phyloP scores from a whole-genome alignment of 805 yeast species.

The Candida incommunis region DNA sequence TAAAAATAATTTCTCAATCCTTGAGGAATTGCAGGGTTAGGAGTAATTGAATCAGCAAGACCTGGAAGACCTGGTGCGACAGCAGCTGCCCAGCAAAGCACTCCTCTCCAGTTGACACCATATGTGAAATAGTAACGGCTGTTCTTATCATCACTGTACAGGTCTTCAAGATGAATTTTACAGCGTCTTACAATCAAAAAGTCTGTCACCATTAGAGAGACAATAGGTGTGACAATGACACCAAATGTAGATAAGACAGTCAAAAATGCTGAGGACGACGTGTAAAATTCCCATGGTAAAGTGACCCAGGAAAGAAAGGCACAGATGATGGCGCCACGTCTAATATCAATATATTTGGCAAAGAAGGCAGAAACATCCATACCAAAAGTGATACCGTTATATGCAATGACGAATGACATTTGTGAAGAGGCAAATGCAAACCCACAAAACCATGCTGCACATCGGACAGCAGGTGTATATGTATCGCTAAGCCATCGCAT shows the following conservation, averaged over 20 bases:
- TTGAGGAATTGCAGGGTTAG: conserved; percentile 6
- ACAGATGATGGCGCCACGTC: conserved; percentile 23
- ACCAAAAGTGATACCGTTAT: conserved; percentile 21
- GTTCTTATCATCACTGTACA: conserved; percentile 15
- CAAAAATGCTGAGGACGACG: conserved; percentile 20
- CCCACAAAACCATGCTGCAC: conserved; percentile 28
- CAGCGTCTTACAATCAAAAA: conserved; percentile 24
- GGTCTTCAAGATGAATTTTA: conserved; percentile 24
- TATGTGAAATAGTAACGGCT: conserved; percentile 23
- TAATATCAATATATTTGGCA: conserved; percentile 28
- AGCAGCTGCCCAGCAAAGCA: conserved; percentile 14
- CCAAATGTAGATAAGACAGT: conserved; percentile 24
- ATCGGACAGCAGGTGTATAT: conserved; percentile 17
- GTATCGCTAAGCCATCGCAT: conserved; percentile 18
- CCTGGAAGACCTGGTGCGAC: conserved; percentile 2
- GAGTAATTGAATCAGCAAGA: conserved; percentile 17
- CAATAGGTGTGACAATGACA: conserved; percentile 23
- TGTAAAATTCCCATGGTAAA: conserved; percentile 27
- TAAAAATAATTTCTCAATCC: conserved; percentile 29
- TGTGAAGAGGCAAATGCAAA: conserved; percentile 25
- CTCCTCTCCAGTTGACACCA: conserved; percentile 27
- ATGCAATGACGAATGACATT: conserved; percentile 26
- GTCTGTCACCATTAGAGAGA: conserved; percentile 26
- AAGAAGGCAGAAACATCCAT: conserved; percentile 29
- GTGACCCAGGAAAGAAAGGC: conserved; percentile 22